Base-by-base conservation (phyloP, 2,329 filamentous ascomycete species). In the Exophiala xenobiotica region DNA sequence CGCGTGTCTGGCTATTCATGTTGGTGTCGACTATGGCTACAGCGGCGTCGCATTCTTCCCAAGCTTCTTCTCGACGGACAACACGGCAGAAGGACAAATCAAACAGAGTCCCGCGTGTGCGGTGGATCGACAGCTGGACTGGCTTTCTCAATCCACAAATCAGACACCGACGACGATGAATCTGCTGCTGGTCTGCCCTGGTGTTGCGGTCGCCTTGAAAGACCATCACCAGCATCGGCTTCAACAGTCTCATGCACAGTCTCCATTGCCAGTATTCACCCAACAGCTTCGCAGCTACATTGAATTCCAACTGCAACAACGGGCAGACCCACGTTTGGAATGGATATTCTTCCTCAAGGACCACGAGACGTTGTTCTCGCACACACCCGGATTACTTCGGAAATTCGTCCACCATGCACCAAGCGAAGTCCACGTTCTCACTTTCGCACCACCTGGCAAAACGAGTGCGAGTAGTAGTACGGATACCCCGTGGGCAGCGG, bases 331-430 rank as follows among this genome's bases (percentile, higher is more conserved):
- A 8, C 22, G 22, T 44, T 20, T 44, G 14, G 40, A 44, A 2
- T 44, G 40, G 40, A 44, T 44, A 9, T 44, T 44, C 40, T 44
- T 44, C 14, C 40, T 44, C 40, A 44, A 44, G 16, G 40, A 44
- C 14, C 40, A 44, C 5, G 40, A 44, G 3, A 44, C 26, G 40
- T 12, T 44, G 4, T 44, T 9, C 22, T 6, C 6, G 23, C 40
- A 44, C 26, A 22, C 40, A 29, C 40, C 22, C 3, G 16, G 22
- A 18, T 44, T 22, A 9, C 40, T 44, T 4, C 4, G 40, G 5
- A 44, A 44, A 44, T 44, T 44, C 14, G 19, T 44, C 7, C 6
- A 18, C 2, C 7, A 5, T 6, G 20, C 40, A 4, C 8, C 27
- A 4, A 4, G n/a, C 31, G 12, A 35, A 14, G 9, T 35, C 31